A percentile compares a stretch with the other conserved stretches of the same genome.
These are phyloP conservation scores for Phytophthora cryptogea DNA, from an alignment of 352 stramenopile genomes.

Conservation along the genomic window DNA sequence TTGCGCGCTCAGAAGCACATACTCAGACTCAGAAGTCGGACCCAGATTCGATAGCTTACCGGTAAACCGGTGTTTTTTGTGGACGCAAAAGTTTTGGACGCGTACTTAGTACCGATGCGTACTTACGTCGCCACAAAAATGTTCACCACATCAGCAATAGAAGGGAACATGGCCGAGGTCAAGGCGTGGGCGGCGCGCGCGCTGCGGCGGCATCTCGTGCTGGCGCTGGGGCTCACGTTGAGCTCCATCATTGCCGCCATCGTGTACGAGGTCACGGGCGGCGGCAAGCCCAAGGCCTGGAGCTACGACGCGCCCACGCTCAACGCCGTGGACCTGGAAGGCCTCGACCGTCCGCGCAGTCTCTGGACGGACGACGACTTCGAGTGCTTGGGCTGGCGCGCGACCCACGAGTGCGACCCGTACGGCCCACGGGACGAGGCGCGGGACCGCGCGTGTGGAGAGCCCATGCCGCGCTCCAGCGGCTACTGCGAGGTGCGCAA, in stretches of 20 bases:
- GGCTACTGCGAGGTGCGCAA: slow-evolving; percentile 81
- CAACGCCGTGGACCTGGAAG: slow-evolving; percentile 47
- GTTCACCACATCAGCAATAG: too few relatives aligned
- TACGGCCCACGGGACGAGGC: slow-evolving; percentile 50
- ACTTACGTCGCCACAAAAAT: too few relatives aligned
- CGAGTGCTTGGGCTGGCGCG: slow-evolving; percentile 75
- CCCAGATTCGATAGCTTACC: slow-evolving; percentile 2
- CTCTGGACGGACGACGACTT: slow-evolving; percentile 68
- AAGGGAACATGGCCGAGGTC: slow-evolving; percentile 15
- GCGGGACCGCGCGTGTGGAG: slow-evolving; percentile 49
- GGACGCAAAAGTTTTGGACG: too few relatives aligned
- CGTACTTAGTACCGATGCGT: too few relatives aligned
- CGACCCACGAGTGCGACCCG: slow-evolving; percentile 67
- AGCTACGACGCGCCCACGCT: slow-evolving; percentile 46
- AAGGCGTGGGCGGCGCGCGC: slow-evolving; percentile 37
- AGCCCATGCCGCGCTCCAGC: slow-evolving; percentile 48
- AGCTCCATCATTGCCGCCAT: slow-evolving; percentile 49
- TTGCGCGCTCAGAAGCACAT: not conserved
- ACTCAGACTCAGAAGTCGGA: not conserved
- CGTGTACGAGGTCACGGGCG: slow-evolving; percentile 63
- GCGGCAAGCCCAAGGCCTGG: slow-evolving; percentile 46
- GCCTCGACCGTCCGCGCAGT: slow-evolving; percentile 27
- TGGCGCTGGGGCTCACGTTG: slow-evolving; percentile 42
- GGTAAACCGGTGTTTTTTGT: not conserved
- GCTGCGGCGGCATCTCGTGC: slow-evolving; percentile 46